These are phyloP conservation scores for Fusarium tjaetaba DNA, from an alignment of 2,329 filamentous ascomycete genomes.

Conservation along the genomic window DNA sequence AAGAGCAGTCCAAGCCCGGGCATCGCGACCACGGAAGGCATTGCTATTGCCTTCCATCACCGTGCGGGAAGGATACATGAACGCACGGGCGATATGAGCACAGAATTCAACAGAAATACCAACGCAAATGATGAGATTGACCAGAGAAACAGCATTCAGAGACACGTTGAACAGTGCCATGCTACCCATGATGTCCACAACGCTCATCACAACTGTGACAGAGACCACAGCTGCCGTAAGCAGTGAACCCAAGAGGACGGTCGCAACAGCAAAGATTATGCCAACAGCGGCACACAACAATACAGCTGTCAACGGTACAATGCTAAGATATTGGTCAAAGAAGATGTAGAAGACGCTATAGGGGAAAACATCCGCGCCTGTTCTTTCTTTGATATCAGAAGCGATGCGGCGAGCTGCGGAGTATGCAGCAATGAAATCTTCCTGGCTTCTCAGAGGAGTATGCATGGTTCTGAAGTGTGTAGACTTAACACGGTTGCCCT, in stretches of 20 bases:
- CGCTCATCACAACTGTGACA: slow-evolving; percentile 88
- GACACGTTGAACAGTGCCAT: slow-evolving; percentile 92
- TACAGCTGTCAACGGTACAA: slow-evolving; percentile 80
- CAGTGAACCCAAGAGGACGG: slow-evolving; percentile 83
- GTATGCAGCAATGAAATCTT: slow-evolving; percentile 93
- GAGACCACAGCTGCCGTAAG: slow-evolving; percentile 85
- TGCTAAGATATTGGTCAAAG: slow-evolving; percentile 95
- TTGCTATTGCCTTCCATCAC: slow-evolving; percentile 82
- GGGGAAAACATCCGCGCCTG: slow-evolving; percentile 87
- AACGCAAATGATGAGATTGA: slow-evolving; percentile 96
- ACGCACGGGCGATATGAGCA: slow-evolving; percentile 93
- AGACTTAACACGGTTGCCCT: slow-evolving; percentile 75
- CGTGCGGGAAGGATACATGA: slow-evolving; percentile 87
- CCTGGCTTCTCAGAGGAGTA: slow-evolving; percentile 84
- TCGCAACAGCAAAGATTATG: slow-evolving; percentile 85
- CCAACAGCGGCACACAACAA: slow-evolving; percentile 85
- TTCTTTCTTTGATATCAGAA: slow-evolving; percentile 74
- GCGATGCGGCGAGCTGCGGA: slow-evolving; percentile 89
- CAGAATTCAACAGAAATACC: slow-evolving; percentile 98
- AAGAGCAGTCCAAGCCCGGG: slow-evolving; percentile 89
- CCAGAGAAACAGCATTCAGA: slow-evolving; percentile 92
- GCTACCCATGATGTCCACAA: slow-evolving; percentile 92
- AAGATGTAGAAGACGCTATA: slow-evolving; percentile 99
- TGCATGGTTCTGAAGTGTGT: slow-evolving; percentile 94
- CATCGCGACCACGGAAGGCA: slow-evolving; percentile 82